Conservation (phyloP, 164 flowering plant genomes). For the Annona squamosa region DNA sequence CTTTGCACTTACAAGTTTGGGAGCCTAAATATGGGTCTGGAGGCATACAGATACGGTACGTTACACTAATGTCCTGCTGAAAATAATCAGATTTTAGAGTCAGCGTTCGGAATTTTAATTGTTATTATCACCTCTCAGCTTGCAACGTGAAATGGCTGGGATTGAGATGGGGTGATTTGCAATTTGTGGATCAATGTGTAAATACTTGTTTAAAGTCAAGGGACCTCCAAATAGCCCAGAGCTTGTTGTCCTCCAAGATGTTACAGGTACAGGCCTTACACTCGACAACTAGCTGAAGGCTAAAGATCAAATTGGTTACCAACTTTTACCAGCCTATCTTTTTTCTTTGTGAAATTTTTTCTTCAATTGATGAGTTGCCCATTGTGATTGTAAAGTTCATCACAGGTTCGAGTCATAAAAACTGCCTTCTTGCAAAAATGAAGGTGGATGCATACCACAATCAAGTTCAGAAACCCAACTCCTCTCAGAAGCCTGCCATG, state of each 20-base stretch:
- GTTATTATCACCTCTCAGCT: conserved; percentile 37
- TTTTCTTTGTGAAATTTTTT: too few species aligned
- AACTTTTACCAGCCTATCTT: too few species aligned
- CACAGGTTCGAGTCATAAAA: too few species aligned
- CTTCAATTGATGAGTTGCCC: too few species aligned
- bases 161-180: conserved; percentile 65
- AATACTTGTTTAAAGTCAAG: conserved; percentile 54
- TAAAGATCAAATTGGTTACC: too few species aligned
- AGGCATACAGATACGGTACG: conserved; percentile 85
- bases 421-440: too few species aligned
- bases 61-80: not conserved
- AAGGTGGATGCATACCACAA: too few species aligned
- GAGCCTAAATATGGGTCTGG: conserved; percentile 94
- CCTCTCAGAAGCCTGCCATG: too few species aligned
- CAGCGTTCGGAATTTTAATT: not conserved
- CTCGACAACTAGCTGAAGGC: too few species aligned
- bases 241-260: conserved; percentile 65
- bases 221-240: conserved; percentile 84
- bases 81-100: not conserved
- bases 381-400: too few species aligned
- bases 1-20: conserved; percentile 91
- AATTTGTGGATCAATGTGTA: conserved; percentile 61
- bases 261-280: conserved; percentile 40
- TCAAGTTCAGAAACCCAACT: too few species aligned
- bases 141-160: conserved; percentile 96